Base-by-base conservation (phyloP, 2,329 filamentous ascomycete genomes). In the Ceratocystiopsis minuta region DNA sequence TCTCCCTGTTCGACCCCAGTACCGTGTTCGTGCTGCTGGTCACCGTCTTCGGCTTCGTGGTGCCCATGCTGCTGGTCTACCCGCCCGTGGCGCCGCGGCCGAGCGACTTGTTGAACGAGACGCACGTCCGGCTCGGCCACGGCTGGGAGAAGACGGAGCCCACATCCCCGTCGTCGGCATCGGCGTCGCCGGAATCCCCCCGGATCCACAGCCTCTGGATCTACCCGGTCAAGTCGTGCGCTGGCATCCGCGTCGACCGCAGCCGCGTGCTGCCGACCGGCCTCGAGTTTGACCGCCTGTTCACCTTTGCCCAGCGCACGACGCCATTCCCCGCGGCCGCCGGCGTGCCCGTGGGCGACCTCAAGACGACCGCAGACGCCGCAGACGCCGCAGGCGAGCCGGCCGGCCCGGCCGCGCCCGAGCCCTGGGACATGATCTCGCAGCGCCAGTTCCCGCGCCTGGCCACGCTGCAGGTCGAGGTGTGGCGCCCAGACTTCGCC, bases 221-320 rank as follows among this genome's bases (percentile, higher is more conserved):
- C 45, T 88, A 90, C 57, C 86, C 87, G 1, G 62, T 94, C 56
- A 88, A 92, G 61, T 84, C 80, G 43, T 93, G 85, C 56, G 66
- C 64, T 43, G 81, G 80, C 24, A 75, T 93, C 42, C 83, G 90
- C 59, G 59, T 94, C 38, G 61, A 70, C 40, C 62, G 67, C 46
- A 72, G 72, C 45, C 69, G 72, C 42, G 67, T 90, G 15, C 60
- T 83, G 37, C 63, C 72, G 6, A 73, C 72, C 3, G 85, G 86
- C 2, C 66, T 93, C 43, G 71, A 79, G 55, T 81, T 80, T 57
- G 86, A 95, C 59, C 74, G 85, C 6, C 72, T 88, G 50, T 93
- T 86, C 62, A 79, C 75, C 38, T 83, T 95, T 55, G 85, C 81
- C 2, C 79, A 87, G 57, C 63, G 70, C 46, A 63, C 63, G 55